Evolutionary conservation across 1,284 basidiomycete genomes (phyloP).

Genomic region (Ganoderma boninense): DNA sequence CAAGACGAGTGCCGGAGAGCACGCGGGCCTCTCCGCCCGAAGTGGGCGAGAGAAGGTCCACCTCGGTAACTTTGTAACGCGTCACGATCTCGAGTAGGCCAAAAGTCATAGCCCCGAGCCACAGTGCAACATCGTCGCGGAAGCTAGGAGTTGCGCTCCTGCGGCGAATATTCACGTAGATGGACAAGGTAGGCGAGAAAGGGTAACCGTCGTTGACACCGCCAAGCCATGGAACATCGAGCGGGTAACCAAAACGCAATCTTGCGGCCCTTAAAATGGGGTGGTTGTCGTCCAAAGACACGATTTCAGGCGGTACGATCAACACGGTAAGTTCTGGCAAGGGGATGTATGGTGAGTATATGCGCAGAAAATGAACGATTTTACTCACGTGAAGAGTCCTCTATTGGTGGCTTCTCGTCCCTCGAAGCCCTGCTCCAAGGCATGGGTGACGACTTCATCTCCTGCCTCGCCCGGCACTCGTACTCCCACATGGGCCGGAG

Average conservation of each 20-base stretch:
- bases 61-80: slow-evolving; percentile 17
- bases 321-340: background rate
- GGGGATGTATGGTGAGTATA: background rate
- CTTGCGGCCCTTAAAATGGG: background rate
- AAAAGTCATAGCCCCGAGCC: slow-evolving; percentile 26
- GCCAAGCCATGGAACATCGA: slow-evolving; percentile 22
- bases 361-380: background rate
- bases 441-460: slow-evolving; percentile 12
- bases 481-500: slow-evolving; percentile 11
- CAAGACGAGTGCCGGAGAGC: slow-evolving; percentile 12
- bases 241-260: slow-evolving; percentile 6
- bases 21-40: background rate
- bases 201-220: slow-evolving; percentile 18
- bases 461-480: slow-evolving; percentile 5
- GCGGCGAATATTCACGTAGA: slow-evolving; percentile 15
- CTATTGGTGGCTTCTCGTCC: slow-evolving; percentile 4
- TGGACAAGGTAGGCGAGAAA: slow-evolving; percentile 12
- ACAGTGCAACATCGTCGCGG: slow-evolving; percentile 22
- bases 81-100: slow-evolving; percentile 22
- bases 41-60: slow-evolving; percentile 1
- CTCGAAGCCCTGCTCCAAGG: slow-evolving; percentile 4
- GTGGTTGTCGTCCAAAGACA: slow-evolving; percentile 5
- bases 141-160: slow-evolving; percentile 1
- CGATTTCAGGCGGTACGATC: background rate
- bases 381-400: background rate